Conservation (phyloP, 1,284 basidiomycete genomes). For the Apiotrichum sp. region DNA sequence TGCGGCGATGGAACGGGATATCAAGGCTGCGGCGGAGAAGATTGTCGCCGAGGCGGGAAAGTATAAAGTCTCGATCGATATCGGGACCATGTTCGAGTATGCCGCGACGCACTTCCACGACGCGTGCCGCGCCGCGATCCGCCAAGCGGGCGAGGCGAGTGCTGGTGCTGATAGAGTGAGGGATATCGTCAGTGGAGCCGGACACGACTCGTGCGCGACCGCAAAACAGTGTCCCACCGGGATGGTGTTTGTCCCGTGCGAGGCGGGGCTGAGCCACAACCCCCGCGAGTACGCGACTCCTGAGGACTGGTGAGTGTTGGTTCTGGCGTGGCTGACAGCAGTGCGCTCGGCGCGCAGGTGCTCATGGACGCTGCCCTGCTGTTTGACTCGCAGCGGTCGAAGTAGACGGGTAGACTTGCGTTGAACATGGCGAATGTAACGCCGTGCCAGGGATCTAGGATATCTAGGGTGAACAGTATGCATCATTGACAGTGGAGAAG, state of each 20-base stretch:
- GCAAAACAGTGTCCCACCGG: conserved; percentile 21
- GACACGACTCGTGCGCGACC: conserved; percentile 24
- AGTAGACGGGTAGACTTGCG: not conserved
- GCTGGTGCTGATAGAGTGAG: not conserved
- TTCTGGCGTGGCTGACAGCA: not conserved
- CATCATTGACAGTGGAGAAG: too few species aligned
- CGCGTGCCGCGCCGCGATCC: conserved; percentile 11
- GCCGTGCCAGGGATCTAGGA: too few species aligned
- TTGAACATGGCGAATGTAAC: too few species aligned
- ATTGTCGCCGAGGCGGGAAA: conserved; percentile 1
- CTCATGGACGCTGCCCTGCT: conserved; percentile 18
- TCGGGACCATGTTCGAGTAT: conserved; percentile 10
- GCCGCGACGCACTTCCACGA: conserved; percentile 10
- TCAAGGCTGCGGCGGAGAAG: conserved; percentile 3
- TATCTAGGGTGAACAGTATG: too few species aligned
- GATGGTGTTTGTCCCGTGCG: conserved; percentile 34
- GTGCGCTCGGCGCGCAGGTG: conserved; percentile 16
- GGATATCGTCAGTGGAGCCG: conserved; percentile 17
- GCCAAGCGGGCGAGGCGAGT: conserved; percentile 4
- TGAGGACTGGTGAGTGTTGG: conserved; percentile 16
- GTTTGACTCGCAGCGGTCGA: conserved; percentile 3
- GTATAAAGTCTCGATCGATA: conserved; percentile 3
- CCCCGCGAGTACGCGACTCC: conserved; percentile 24
- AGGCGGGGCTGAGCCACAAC: conserved; percentile 28
- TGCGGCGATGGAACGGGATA: conserved; percentile 13